Base-by-base conservation (phyloP, 1,284 basidiomycete species). In the Macrocystidia cucumis region DNA sequence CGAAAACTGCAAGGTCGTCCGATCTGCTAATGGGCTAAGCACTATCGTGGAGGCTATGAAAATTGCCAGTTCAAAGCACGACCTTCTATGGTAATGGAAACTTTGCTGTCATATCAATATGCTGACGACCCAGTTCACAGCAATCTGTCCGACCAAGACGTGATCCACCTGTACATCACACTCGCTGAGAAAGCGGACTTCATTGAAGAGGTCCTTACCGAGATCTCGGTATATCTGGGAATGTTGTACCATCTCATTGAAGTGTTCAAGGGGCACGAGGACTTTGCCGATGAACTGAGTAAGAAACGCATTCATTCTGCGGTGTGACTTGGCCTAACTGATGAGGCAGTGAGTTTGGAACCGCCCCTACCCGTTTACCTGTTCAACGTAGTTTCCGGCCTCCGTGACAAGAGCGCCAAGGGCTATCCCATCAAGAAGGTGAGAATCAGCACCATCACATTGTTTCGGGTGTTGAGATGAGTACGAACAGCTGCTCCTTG, bases 361-460 rank as follows among this genome's bases (percentile, higher is more conserved):
- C 93, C 95, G 3, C 91, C 95, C 5, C 63, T 98, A 13, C 93
- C 95, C 2, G 81, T 96, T 11, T 93, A 92, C 56, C 69, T 98
- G 12, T 89, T 97, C 62, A 84, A 84, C 37, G 72, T 93, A 35
- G 82, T 98, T 6, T 84, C 92, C 12, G 80, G 82, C 20, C 64
- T 98, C 33, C 82, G 91, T 44, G 96, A 99, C 54, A 92, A 91
- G 63, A 89, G 86, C 50, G 87, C 91, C 3, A 93, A 90, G 53
- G 91, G 91, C 1, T 97, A 96, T 57, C 92, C 93, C 0, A 87
- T 95, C 45, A 97, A 96, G 63, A 96, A 96, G 74, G 90, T 88
- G 42, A 23, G 43, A 39, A 3, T 9, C 18, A n/a, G 28, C 19
- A 18, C 5, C 13, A 25, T 19, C 6, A 13, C 26, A 25, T 35